These are phyloP conservation scores for Daldinia vernicosa DNA, from an alignment of 495 filamentous ascomycete genomes.

Conservation along the genomic window DNA sequence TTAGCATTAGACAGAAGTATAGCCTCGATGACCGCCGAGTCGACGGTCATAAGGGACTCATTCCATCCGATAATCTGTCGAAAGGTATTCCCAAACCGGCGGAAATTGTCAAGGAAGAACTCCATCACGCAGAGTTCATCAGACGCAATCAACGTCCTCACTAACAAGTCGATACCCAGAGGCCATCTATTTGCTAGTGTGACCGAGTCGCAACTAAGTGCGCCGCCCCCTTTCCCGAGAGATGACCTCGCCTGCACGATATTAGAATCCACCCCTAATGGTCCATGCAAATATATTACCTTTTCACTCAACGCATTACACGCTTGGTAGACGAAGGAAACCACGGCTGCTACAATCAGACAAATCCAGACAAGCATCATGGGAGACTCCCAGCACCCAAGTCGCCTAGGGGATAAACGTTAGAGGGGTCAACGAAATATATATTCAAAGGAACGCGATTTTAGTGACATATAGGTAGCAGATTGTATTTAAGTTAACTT, in stretches of 20 bases:
- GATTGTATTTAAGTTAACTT: neutral
- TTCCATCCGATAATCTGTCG: slow-evolving; percentile 26
- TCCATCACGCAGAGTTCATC: slow-evolving; percentile 30
- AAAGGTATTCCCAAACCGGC: slow-evolving; percentile 30
- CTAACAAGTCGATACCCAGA: slow-evolving; percentile 28
- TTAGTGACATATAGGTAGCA: no score
- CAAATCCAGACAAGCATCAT: slow-evolving; percentile 21
- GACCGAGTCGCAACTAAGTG: slow-evolving; percentile 8
- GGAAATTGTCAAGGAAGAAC: slow-evolving; percentile 39
- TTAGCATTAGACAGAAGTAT: slow-evolving; percentile 26
- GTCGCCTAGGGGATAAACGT: neutral
- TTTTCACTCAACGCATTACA: neutral
- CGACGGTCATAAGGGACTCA: slow-evolving; percentile 32
- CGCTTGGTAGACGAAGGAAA: slow-evolving; percentile 5
- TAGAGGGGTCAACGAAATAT: neutral
- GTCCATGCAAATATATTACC: neutral
- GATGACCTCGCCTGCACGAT: neutral
- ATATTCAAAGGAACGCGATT: no score
- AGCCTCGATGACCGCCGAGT: slow-evolving; percentile 29
- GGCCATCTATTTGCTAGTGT: slow-evolving; percentile 30
- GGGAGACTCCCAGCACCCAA: neutral
- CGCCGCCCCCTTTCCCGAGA: slow-evolving; percentile 10
- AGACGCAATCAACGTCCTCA: slow-evolving; percentile 23
- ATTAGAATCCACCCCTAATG: slow-evolving; percentile 2
- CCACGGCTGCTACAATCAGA: slow-evolving; percentile 14